A percentile compares a stretch with the other conserved stretches of the same genome.
Conservation (phyloP, 2,329 filamentous ascomycete genomes). For the Stenocarpella maydis region DNA sequence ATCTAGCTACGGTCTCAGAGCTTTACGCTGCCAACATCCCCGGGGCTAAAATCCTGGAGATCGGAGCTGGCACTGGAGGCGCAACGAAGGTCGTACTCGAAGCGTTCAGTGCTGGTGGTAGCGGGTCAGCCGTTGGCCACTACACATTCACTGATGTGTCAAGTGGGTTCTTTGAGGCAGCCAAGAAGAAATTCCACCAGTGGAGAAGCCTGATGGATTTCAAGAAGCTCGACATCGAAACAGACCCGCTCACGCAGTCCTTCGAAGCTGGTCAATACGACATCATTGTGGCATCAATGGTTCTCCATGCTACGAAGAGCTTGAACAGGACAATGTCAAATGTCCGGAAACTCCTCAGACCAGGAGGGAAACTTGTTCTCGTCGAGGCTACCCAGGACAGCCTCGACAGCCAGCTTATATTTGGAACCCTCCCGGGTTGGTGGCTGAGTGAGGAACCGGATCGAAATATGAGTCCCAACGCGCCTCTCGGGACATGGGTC, state of each 20-base stretch:
- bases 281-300: conserved; percentile 44
- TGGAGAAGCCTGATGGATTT: conserved; percentile 6
- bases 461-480: too few relatives aligned
- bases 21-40: not conserved
- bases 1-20: too few relatives aligned
- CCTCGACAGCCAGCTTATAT: conserved; percentile 36
- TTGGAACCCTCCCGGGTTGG: conserved; percentile 44
- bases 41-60: not conserved
- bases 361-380: not conserved
- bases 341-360: not conserved
- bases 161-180: conserved; percentile 48
- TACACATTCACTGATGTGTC: conserved; percentile 56
- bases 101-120: not conserved
- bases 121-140: not conserved
- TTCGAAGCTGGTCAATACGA: not conserved
- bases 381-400: conserved; percentile 36
- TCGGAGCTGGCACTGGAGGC: conserved; percentile 37
- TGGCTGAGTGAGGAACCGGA: conserved; percentile 43
- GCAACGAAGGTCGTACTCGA: conserved; percentile 30
- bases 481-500: too few relatives aligned
- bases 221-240: not conserved
- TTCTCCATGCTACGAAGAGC: conserved; percentile 43
- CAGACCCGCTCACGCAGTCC: not conserved
- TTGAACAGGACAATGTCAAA: conserved; percentile 41
- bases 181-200: conserved; percentile 38